Conservation (phyloP, 768 basidiomycete genomes). For the Boletus sensibilis region DNA sequence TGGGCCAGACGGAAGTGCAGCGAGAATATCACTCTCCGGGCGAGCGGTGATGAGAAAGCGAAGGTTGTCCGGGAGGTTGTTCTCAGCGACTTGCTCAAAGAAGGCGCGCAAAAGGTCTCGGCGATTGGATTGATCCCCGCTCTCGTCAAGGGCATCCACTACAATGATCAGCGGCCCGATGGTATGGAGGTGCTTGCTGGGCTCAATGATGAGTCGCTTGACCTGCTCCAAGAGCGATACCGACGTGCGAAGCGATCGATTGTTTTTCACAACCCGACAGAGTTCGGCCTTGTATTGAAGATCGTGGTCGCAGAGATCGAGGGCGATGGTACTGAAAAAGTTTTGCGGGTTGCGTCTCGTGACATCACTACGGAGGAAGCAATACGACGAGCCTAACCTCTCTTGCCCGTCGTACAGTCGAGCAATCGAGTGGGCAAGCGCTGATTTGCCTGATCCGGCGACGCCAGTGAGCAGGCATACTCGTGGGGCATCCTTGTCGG, state of each 20-base stretch:
- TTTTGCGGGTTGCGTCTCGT: conserved; percentile 23
- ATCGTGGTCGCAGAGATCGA: conserved; percentile 34
- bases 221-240: conserved; percentile 26
- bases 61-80: conserved; percentile 22
- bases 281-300: conserved; percentile 23
- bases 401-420: conserved; percentile 22
- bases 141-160: conserved; percentile 37
- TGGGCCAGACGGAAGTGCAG: neutral
- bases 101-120: conserved; percentile 23
- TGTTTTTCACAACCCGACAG: conserved; percentile 16
- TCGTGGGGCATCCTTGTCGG: conserved; percentile 12
- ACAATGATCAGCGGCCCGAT: conserved; percentile 35
- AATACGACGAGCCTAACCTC: conserved; percentile 35
- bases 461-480: conserved; percentile 30
- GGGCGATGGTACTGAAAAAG: conserved; percentile 36
- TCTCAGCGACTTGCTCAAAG: conserved; percentile 5
- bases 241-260: conserved; percentile 23
- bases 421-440: conserved; percentile 33
- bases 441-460: conserved; percentile 33
- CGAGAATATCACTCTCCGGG: conserved; percentile 26
- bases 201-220: conserved; percentile 27
- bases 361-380: conserved; percentile 21
- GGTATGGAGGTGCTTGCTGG: conserved; percentile 21
- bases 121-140: conserved; percentile 18
- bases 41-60: conserved; percentile 30